Conservation (phyloP, 2,329 filamentous ascomycete species). For the Fusarium zealandicum region DNA sequence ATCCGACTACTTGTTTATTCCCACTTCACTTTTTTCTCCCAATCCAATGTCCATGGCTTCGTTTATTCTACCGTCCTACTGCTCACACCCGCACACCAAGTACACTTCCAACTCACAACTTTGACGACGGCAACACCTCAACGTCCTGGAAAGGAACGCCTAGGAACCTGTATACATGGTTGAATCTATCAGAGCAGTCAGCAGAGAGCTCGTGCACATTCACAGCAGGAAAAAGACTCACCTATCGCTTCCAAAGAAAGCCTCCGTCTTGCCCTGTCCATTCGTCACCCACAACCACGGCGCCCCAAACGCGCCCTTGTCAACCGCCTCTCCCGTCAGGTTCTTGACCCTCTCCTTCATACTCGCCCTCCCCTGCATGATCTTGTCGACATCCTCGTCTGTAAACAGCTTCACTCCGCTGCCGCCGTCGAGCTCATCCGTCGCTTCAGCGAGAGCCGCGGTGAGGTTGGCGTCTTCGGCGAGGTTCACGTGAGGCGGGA, state of each 20-base stretch:
- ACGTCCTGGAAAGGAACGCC: conserved; percentile 66
- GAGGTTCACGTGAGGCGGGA: conserved; percentile 64
- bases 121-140: conserved; percentile 46
- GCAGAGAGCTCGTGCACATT: rapidly evolving
- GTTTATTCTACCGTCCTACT: not conserved
- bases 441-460: conserved; percentile 46
- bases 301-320: conserved; percentile 75
- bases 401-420: conserved; percentile 53
- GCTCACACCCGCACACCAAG: not conserved
- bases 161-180: conserved; percentile 73
- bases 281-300: conserved; percentile 78
- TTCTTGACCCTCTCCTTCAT: conserved; percentile 56
- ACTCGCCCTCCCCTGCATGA: conserved; percentile 61
- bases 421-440: conserved; percentile 36
- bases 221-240: conserved; percentile 25
- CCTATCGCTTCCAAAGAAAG: conserved; percentile 81
- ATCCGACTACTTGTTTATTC: too few species aligned
- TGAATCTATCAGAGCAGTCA: conserved; percentile 57
- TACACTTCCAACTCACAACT: conserved; percentile 41
- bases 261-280: conserved; percentile 63
- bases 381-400: conserved; percentile 58
- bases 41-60: too few species aligned
- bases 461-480: conserved; percentile 63
- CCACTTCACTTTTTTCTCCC: too few species aligned
- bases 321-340: conserved; percentile 67